phyloP scores from a whole-genome alignment of 1,284 basidiomycete species.

The Butyriboletus appendiculatus region DNA sequence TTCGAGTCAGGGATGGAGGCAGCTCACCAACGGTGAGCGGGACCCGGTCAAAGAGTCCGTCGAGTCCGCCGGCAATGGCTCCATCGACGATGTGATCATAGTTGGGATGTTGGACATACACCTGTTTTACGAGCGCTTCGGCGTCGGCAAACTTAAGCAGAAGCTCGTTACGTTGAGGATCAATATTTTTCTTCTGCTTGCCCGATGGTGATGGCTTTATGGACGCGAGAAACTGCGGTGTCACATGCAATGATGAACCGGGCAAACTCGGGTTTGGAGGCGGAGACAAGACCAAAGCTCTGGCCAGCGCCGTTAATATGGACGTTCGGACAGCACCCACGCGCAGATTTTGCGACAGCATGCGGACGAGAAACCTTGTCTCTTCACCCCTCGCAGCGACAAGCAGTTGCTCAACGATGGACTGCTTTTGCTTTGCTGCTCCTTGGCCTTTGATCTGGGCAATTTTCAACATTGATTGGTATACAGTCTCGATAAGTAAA shows the following conservation, averaged over 20 bases:
- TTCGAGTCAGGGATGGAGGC: constrained; percentile 34
- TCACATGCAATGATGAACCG: constrained; percentile 40
- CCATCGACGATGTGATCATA: constrained; percentile 79
- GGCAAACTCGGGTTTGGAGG: constrained; percentile 31
- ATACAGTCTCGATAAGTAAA: constrained; percentile 65
- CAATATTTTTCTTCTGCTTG: constrained; percentile 46
- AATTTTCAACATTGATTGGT: constrained; percentile 65
- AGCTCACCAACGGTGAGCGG: constrained; percentile 71
- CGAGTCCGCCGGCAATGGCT: constrained; percentile 62
- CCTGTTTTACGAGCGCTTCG: constrained; percentile 68
- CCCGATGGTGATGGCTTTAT: constrained; percentile 39
- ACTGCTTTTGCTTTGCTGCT: constrained; percentile 75
- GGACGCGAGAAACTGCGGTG: constrained; percentile 40
- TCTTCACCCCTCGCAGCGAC: constrained; percentile 89
- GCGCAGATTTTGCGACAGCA: constrained; percentile 79
- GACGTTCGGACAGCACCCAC: constrained; percentile 88
- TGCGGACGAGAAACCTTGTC: constrained; percentile 81
- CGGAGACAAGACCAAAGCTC: constrained; percentile 73
- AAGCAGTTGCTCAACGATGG: constrained; percentile 80
- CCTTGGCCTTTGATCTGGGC: constrained; percentile 71
- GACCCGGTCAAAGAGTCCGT: constrained; percentile 63
- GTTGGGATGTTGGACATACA: constrained; percentile 89
- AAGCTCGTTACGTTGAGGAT: constrained; percentile 48
- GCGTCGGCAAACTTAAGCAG: constrained; percentile 51
- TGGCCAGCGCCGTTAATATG: constrained; percentile 80